Conservation (phyloP, 225 moss, liverwort and hornwort species). For the Sphagnum contortum region DNA sequence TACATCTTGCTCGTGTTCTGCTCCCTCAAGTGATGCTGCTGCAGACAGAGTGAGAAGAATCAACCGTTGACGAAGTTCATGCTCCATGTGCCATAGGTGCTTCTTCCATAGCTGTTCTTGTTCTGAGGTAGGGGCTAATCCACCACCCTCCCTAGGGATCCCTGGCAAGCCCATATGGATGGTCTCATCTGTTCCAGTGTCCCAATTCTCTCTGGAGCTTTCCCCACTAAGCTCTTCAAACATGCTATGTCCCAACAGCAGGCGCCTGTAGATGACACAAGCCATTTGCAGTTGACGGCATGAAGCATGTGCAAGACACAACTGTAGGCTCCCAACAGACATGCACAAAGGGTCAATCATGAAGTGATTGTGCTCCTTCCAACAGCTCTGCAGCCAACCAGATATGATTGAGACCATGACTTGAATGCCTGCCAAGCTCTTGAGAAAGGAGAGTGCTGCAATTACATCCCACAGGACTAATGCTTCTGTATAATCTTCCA, state of each 20-base stretch:
- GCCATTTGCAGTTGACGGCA: conserved; percentile 80
- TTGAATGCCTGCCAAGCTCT: conserved; percentile 27
- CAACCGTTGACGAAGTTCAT: conserved; percentile 79
- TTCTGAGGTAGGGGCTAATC: conserved; percentile 17
- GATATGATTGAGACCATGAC: conserved; percentile 37
- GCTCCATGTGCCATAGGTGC: conserved; percentile 52
- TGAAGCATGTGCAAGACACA: conserved; percentile 47
- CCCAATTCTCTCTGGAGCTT: conserved; percentile 18
- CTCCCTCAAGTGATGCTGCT: conserved; percentile 25
- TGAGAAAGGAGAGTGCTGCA: conserved; percentile 45
- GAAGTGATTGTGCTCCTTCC: conserved; percentile 19
- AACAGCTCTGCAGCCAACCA: conserved; percentile 66
- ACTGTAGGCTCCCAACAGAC: conserved; percentile 16
- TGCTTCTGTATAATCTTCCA: conserved; percentile 47
- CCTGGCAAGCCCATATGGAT: conserved; percentile 9
- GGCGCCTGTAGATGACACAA: conserved; percentile 58
- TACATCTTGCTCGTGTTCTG: conserved; percentile 26
- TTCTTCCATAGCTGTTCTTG: conserved; percentile 45
- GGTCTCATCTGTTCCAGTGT: conserved; percentile 18
- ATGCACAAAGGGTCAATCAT: conserved; percentile 9
- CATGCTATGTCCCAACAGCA: conserved; percentile 46
- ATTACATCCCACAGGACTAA: conserved; percentile 82
- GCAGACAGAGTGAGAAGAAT: conserved; percentile 33
- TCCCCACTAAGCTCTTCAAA: conserved; percentile 44
- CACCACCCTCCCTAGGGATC: conserved; percentile 1